phyloP scores from a whole-genome alignment of 1,284 basidiomycete genomes.

The Pseudozyma pruni region DNA sequence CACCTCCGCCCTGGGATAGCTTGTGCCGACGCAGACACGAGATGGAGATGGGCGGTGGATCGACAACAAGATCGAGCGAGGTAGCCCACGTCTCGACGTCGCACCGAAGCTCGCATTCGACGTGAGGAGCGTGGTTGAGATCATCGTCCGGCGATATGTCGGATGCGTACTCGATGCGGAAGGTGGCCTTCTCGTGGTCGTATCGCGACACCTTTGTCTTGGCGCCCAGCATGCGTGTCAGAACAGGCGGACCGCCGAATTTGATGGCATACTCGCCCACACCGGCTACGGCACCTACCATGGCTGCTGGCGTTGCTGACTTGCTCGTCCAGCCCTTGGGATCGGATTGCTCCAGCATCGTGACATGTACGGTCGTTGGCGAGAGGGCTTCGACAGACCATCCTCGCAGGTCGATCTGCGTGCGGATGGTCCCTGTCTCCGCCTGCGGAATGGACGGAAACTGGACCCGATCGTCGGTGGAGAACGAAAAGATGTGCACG shows the following conservation, averaged over 20 bases:
- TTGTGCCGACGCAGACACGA: conserved; percentile 87
- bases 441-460: conserved; percentile 81
- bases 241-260: conserved; percentile 88
- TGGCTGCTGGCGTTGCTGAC: conserved; percentile 87
- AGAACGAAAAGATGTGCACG: conserved; percentile 95
- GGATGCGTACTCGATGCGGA: conserved; percentile 85
- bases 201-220: conserved; percentile 80
- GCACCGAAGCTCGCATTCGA: conserved; percentile 94
- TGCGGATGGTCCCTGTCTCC: conserved; percentile 81
- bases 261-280: conserved; percentile 93
- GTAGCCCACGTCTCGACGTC: conserved; percentile 91
- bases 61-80: conserved; percentile 88
- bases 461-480: conserved; percentile 85
- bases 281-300: conserved; percentile 78
- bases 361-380: conserved; percentile 92
- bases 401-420: conserved; percentile 93
- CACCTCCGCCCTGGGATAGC: conserved; percentile 86
- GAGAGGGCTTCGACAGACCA: conserved; percentile 97
- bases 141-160: conserved; percentile 20
- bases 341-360: conserved; percentile 94
- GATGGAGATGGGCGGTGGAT: conserved; percentile 88
- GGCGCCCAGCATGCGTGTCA: conserved; percentile 83
- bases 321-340: conserved; percentile 98
- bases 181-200: conserved; percentile 85
- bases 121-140: conserved; percentile 70